These are phyloP conservation scores for Termitomyces sp. DNA, from an alignment of 1,284 basidiomycete genomes.

Conservation along the genomic window DNA sequence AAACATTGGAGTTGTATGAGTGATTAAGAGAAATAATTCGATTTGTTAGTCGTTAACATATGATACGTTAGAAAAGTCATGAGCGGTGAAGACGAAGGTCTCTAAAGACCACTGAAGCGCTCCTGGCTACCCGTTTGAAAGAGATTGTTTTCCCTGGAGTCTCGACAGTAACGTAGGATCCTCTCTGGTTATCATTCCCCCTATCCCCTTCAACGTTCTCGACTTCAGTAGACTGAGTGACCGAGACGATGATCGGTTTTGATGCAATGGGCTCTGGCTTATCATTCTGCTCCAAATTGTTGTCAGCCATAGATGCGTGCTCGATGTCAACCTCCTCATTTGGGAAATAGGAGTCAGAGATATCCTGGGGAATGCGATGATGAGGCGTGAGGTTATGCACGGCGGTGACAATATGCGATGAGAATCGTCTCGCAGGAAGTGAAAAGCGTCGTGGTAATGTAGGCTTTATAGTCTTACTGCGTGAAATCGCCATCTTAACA, in stretches of 20 bases:
- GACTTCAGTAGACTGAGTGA: background rate
- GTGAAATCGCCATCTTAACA: background rate
- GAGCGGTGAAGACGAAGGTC: background rate
- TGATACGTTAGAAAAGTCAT: background rate
- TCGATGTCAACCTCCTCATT: no score
- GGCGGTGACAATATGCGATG: background rate
- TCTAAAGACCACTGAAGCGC: background rate
- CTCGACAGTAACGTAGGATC: background rate
- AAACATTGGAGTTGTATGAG: no score
- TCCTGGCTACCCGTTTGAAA: background rate
- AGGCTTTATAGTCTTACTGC: background rate
- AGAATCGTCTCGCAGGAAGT: background rate
- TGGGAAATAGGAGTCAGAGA: background rate
- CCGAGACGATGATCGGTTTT: background rate
- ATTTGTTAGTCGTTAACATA: no score
- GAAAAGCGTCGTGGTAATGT: background rate
- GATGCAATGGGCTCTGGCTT: background rate
- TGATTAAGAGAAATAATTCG: no score
- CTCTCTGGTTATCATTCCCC: background rate
- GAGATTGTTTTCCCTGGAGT: background rate
- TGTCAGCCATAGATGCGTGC: background rate
- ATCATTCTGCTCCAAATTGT: background rate
- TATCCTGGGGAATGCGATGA: background rate
- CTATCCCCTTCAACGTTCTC: background rate
- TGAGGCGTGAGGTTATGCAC: background rate